Evolutionary conservation across 768 basidiomycete species (phyloP), one percentile per base, ranked within the genome.

Genomic region (Dendrothele bispora): DNA sequence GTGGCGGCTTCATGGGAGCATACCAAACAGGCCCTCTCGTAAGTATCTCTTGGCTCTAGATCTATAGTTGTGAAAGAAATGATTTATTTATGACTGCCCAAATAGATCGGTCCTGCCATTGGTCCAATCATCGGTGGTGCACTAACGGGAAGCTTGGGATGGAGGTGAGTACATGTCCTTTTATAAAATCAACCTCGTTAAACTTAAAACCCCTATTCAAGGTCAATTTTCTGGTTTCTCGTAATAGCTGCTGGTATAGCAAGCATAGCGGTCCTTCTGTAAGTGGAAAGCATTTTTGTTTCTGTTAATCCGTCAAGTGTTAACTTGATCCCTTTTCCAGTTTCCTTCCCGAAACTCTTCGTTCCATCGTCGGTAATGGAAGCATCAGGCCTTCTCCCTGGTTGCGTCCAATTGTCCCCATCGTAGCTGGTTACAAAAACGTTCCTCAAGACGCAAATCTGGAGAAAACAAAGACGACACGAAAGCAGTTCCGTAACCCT

Each of bases 1-100:
- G 91, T 25, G 91, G 87, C n/a, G 77, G 82, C 5, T 90, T 84
- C 64, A 76, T 83, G 45, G 91, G 88, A 2, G 41, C 88, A 10
- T 88, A 81, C 62, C 73, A 66, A 28, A 52, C 85, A 5, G 86
- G 85, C 0, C 83, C 84, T 15, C 73, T 82, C 73, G 84, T 81
- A 49, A 36, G 21, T n/a, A n/a, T n/a, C n/a, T n/a, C n/a, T 7
- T 18, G 15, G 35, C 2, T 41, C 14, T 30, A 1, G 2, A 21
- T 26, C n/a, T 46, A 7, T 51, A 68, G 2, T 8, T 18, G 26
- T 34, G 14, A 40, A 21, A n/a, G n/a, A n/a, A n/a, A n/a, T n/a
- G n/a, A n/a, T n/a, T n/a, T n/a, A n/a, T n/a, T n/a, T n/a, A n/a
- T n/a, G n/a, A n/a, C n/a, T n/a, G n/a, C n/a, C n/a, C n/a, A n/a